Evolutionary conservation across 2,329 filamentous ascomycete species (phyloP), one percentile per base, ranked within the genome.

Genomic region (Arthrobotrys entomopaga): DNA sequence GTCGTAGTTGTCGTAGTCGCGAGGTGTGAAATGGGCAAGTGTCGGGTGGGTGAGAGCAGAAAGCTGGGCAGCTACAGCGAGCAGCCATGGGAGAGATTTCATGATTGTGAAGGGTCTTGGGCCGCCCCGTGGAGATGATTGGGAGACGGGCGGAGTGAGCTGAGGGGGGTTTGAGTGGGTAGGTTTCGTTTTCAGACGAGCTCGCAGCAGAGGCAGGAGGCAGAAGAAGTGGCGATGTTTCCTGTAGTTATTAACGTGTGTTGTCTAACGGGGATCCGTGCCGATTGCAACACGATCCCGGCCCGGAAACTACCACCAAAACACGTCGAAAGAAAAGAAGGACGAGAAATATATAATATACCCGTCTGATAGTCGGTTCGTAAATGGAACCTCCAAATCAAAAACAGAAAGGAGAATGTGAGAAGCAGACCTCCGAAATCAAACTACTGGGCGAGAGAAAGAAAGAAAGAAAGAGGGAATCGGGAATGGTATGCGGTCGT

Each of bases 1-100:
- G 82, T 99, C 94, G 82, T 93, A 88, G 43, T 87, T 85, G 57
- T 90, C 87, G 84, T 96, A 91, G 80, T 95, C 87, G 78, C 91
- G 90, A 76, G 85, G 83, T 57, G 73, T 83, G 77, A 73, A 82
- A 76, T 58, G 46, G 77, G 75, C 56, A 59, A 74, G 65, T 53
- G 71, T 65, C 65, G 71, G 71, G 56, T 75, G 56, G 60, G 65
- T 49, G 38, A 71, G 54, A 29, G 34, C 49, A 5, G 71, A 75
- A n/a, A 54, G 53, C 42, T 75, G 71, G 34, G 59, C 38, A 16
- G 65, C 65, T 16, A 56, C 42, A 16, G 54, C 53, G 26, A 69
- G 60, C 60, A 70, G 53, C 71, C 65, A 71, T 8, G 65, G 58
- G 26, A 65, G 64, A 22, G 69, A 65, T 38, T 69, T 74, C 64